Evolutionary conservation across 805 yeast genomes (phyloP).

Genomic region (Starmera pachycereana): DNA sequence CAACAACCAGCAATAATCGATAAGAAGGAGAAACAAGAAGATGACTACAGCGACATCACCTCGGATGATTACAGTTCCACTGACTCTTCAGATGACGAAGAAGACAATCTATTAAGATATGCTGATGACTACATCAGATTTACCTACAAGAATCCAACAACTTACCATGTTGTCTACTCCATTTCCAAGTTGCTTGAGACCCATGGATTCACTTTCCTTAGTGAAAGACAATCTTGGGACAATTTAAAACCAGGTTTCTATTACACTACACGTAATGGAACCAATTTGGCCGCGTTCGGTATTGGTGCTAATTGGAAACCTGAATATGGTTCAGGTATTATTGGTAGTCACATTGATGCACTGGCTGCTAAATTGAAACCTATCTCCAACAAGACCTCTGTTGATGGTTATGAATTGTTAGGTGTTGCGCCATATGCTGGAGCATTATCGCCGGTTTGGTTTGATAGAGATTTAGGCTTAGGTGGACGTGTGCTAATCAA

Average conservation of each 20-base stretch:
- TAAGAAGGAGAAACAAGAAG: background rate
- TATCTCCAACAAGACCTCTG: constrained; percentile 42
- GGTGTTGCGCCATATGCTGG: constrained; percentile 86
- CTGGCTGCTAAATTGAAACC: constrained; percentile 66
- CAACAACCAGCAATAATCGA: too few species aligned
- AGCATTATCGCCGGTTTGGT: constrained; percentile 54
- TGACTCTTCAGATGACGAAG: background rate
- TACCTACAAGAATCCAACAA: constrained; percentile 65
- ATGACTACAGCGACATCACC: background rate
- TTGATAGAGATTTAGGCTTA: constrained; percentile 79
- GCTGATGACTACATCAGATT: constrained; percentile 55
- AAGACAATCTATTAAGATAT: constrained; percentile 19
- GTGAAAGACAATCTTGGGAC: constrained; percentile 43
- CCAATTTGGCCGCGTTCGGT: constrained; percentile 58
- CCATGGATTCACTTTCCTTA: constrained; percentile 54
- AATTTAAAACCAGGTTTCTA: constrained; percentile 39
- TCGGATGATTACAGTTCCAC: background rate
- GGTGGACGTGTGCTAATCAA: constrained; percentile 67
- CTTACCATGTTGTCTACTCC: constrained; percentile 55
- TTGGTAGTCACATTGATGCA: constrained; percentile 73
- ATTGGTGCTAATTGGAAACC: constrained; percentile 61
- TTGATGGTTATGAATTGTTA: constrained; percentile 66
- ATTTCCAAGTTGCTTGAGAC: constrained; percentile 37
- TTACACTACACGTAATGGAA: constrained; percentile 60
- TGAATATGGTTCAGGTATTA: constrained; percentile 53